Conservation (phyloP, 129 eudicot genomes). For the Flaveria ramosissima region DNA sequence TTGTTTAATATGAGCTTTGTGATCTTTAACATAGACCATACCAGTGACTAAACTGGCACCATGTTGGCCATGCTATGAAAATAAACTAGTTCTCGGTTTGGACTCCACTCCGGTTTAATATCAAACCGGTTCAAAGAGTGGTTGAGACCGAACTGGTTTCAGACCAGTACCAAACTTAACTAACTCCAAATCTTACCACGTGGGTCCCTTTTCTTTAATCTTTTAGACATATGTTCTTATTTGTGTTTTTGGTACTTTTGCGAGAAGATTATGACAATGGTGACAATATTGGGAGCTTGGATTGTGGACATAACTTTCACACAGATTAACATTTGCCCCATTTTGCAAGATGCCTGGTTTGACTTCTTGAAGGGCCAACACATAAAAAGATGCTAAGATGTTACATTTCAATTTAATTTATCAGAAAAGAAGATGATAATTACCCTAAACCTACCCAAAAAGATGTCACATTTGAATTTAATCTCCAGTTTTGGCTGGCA, state of each 20-base stretch:
- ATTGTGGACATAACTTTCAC: conserved; percentile 43
- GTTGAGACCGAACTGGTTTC: not conserved
- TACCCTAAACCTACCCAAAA: not conserved
- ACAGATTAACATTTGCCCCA: conserved; percentile 38
- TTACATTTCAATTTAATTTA: not conserved
- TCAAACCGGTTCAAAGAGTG: not conserved
- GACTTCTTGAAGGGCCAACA: conserved; percentile 21
- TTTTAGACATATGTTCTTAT: not conserved
- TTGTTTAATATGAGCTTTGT: too few species aligned
- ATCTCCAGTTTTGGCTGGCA: conserved; percentile 28
- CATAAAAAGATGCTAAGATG: not conserved
- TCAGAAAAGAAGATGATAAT: not conserved
- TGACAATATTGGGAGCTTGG: conserved; percentile 34
- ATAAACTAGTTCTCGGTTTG: not conserved
- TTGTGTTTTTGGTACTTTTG: not conserved
- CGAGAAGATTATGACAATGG: conserved; percentile 33
- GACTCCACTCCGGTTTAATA: not conserved
- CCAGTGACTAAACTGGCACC: not conserved
- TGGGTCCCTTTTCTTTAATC: not conserved
- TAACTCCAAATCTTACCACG: not conserved
- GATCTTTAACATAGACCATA: too few species aligned
- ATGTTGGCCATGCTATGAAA: not conserved
- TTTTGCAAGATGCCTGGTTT: conserved; percentile 45
- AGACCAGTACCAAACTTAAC: not conserved
- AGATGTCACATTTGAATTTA: conserved; percentile 24